phyloP scores from a whole-genome alignment of 23 red algal genomes.

The Gracilariopsis chorda region DNA sequence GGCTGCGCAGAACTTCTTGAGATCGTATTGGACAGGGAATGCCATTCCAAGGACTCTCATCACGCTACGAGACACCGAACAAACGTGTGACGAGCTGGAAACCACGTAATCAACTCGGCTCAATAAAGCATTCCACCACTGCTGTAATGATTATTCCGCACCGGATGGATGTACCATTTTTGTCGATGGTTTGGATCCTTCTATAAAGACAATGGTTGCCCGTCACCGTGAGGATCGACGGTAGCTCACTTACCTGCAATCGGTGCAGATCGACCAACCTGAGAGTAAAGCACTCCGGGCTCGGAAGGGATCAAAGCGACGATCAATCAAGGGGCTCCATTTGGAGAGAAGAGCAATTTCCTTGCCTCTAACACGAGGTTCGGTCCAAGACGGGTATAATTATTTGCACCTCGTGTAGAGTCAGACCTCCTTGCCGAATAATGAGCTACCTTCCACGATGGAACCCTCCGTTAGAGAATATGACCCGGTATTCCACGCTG shows the following conservation, averaged over 20 bases:
- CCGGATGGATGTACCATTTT: background rate
- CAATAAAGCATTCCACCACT: background rate
- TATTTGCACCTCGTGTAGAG: too few species aligned
- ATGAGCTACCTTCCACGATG: too few species aligned
- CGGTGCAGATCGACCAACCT: background rate
- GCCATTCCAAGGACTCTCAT: background rate
- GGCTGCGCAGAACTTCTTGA: background rate
- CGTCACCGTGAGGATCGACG: background rate
- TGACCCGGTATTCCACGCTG: too few species aligned
- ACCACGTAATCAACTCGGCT: background rate
- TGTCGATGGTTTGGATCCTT: background rate
- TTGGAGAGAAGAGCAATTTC: too few species aligned
- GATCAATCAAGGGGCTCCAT: too few species aligned
- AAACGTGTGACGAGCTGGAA: background rate
- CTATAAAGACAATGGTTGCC: background rate
- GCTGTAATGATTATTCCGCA: background rate
- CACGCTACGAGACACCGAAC: background rate
- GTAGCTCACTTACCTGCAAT: background rate
- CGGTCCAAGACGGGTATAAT: too few species aligned
- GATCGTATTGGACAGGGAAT: background rate
- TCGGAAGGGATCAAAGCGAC: too few species aligned
- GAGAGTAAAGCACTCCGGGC: background rate
- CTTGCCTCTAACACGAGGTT: too few species aligned
- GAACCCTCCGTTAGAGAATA: too few species aligned
- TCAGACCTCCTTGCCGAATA: too few species aligned